Conservation (phyloP, 1,284 basidiomycete species). For the Pisolithus thermaeus region DNA sequence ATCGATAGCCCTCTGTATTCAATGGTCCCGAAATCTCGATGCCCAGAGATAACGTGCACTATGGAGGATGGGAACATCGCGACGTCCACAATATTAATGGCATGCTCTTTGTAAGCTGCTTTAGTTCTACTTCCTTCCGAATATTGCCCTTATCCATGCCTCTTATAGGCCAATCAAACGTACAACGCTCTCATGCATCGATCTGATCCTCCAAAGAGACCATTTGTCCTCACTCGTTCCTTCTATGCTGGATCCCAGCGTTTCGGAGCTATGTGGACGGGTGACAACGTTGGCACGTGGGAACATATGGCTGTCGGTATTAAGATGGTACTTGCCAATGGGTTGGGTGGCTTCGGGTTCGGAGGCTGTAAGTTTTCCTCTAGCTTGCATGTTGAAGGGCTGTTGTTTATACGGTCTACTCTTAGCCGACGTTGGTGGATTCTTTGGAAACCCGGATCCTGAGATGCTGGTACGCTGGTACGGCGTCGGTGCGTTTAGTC, state of each 20-base stretch:
- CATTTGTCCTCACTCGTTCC: constrained; percentile 92
- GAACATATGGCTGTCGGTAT: constrained; percentile 93
- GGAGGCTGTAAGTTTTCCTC: constrained; percentile 65
- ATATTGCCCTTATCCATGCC: background rate
- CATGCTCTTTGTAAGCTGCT: constrained; percentile 67
- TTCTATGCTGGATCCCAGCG: constrained; percentile 97
- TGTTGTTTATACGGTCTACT: background rate
- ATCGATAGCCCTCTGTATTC: constrained; percentile 85
- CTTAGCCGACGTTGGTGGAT: constrained; percentile 92
- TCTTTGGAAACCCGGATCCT: constrained; percentile 93
- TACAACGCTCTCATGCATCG: constrained; percentile 78
- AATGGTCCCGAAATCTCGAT: constrained; percentile 98
- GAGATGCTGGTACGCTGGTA: constrained; percentile 99
- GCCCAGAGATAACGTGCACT: constrained; percentile 89
- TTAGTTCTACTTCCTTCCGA: background rate
- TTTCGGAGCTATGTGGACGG: constrained; percentile 98
- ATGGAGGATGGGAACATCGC: constrained; percentile 95
- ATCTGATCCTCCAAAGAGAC: constrained; percentile 69
- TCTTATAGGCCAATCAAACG: constrained; percentile 64
- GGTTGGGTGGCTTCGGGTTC: constrained; percentile 92
- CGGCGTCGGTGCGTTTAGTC: constrained; percentile 90
- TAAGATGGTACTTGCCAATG: constrained; percentile 90
- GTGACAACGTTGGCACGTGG: constrained; percentile 97
- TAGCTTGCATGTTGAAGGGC: background rate
- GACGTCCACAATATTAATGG: constrained; percentile 95